Base-by-base conservation (phyloP, 1,284 basidiomycete genomes). In the Xerocomus cyaneibrunnescens region DNA sequence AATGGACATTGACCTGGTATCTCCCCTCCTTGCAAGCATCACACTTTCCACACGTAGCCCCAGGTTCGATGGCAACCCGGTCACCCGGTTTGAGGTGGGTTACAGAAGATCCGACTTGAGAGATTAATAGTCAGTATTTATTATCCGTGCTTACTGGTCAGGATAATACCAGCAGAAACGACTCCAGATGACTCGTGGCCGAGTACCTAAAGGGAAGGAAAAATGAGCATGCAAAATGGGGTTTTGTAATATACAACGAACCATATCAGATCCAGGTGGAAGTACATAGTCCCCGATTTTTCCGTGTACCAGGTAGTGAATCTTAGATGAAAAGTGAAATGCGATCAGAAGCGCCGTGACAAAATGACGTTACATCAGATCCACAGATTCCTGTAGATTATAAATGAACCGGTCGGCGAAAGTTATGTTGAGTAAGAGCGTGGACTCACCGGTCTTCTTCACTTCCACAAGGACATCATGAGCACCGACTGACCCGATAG, bases 401-500 rank as follows among this genome's bases (percentile, higher is more conserved):
- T n/a, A 19, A 36, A 34, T 13, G 3, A 51, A 46, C 31, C 57
- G 17, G 46, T 51, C 30, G 51, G 40, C 30, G 17, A 22, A 25
- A 50, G 32, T 44, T 32, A n/a, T n/a, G 10, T 30, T 30, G 42
- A 34, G 23, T 14, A 50, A 35, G 34, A 21, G 25, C 31, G 30
- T 48, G 21, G 19, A 66, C 80, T 54, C 56, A 86, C 89, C 91
- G 21, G 93, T 94, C 74, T 96, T 94, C 73, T 94, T 94, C 44
- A 98, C 87, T 64, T 92, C 82, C 42, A 98, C 84, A 28, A 98
- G 83, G 39, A 95, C 93, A 62, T 97, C 89, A 62, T 89, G 78
- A 47, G 80, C 80, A 21, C 77, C 76, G 56, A 91, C 87, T 88
- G 62, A 27, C 14, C 52, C 40, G 46, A 19, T 55, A 28, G 42